A percentile compares a stretch with the other conserved stretches of the same genome.
These are phyloP conservation scores for Fistulinella prunicolor DNA, from an alignment of 768 basidiomycete genomes.

Conservation along the genomic window DNA sequence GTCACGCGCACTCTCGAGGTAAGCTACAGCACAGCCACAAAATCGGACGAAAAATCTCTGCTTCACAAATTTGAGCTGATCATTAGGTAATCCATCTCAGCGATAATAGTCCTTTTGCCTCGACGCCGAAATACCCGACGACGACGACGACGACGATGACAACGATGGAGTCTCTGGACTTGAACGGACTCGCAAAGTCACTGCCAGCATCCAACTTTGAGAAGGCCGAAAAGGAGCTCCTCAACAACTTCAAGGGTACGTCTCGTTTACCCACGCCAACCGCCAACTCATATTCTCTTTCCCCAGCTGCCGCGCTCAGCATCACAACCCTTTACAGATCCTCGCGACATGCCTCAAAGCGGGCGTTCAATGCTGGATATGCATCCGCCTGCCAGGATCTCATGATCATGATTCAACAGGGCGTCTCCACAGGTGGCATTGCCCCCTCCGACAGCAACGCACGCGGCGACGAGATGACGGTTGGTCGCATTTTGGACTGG, in stretches of 20 bases:
- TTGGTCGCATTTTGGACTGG: conserved; percentile 83
- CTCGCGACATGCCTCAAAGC: conserved; percentile 71
- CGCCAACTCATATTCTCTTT: conserved; percentile 18
- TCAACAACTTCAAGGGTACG: conserved; percentile 79
- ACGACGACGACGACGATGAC: conserved; percentile 12
- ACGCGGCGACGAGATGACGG: conserved; percentile 61
- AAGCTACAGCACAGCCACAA: not conserved
- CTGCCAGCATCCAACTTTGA: conserved; percentile 66
- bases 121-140: not conserved
- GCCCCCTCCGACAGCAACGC: conserved; percentile 40
- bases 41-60: not conserved
- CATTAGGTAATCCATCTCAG: conserved; percentile 3
- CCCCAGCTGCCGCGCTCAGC: conserved; percentile 73
- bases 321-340: conserved; percentile 84
- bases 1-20: not conserved
- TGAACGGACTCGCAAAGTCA: conserved; percentile 75
- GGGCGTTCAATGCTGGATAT: conserved; percentile 80
- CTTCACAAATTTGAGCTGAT: not conserved
- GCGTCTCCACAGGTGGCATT: conserved; percentile 61
- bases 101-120: not conserved
- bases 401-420: conserved; percentile 78
- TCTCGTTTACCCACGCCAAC: not conserved
- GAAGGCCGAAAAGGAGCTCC: conserved; percentile 77
- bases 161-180: conserved; percentile 71
- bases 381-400: conserved; percentile 77